phyloP scores from a whole-genome alignment of 305 asterid genomes.

The Solanum hybrid region DNA sequence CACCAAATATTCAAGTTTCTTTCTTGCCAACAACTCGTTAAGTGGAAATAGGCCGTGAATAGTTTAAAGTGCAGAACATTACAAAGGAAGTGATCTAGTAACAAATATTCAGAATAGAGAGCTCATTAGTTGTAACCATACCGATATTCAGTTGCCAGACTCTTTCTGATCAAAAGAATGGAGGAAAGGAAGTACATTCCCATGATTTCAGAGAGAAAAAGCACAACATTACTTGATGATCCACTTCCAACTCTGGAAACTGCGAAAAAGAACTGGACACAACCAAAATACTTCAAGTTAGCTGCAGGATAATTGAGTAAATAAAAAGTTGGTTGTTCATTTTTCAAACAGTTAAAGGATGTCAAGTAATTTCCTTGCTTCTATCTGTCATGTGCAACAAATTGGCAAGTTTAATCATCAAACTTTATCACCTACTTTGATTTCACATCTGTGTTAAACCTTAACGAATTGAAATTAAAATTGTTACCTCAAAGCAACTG shows the following conservation, averaged over 20 bases:
- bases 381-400: background rate
- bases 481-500: background rate
- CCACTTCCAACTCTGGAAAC: constrained; percentile 99
- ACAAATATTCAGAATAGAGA: background rate
- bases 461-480: background rate
- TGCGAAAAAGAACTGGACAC: constrained; percentile 85
- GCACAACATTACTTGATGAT: constrained; percentile 95
- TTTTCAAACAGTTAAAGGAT: background rate
- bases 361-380: background rate
- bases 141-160: constrained; percentile 96
- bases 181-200: constrained; percentile 97
- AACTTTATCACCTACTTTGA: background rate
- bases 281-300: background rate
- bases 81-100: background rate
- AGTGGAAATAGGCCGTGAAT: background rate
- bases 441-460: background rate
- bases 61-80: background rate
- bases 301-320: background rate
- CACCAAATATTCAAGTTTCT: background rate
- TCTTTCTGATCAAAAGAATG: constrained; percentile 80
- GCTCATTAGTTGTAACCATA: constrained; percentile 13
- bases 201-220: constrained; percentile 97
- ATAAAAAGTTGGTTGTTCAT: background rate
- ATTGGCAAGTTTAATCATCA: background rate
- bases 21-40: background rate